Conservation (phyloP, 495 filamentous ascomycete genomes). For the Oleoguttula mirabilis region DNA sequence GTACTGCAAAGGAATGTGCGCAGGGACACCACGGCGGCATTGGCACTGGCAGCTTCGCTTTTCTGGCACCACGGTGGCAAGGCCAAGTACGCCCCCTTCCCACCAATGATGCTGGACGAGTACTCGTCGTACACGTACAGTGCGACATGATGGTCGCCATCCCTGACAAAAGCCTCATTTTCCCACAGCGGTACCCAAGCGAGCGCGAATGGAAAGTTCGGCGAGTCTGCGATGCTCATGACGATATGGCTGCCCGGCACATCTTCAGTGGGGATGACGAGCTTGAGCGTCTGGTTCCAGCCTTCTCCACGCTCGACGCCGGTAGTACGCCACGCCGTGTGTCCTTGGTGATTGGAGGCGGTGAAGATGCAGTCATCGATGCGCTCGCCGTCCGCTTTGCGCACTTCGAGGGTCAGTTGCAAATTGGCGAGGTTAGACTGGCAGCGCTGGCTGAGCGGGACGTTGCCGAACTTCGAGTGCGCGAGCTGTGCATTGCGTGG, state of each 20-base stretch:
- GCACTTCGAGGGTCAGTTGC: slow-evolving; percentile 81
- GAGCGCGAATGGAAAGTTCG: slow-evolving; percentile 75
- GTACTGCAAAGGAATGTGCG: slow-evolving; percentile 93
- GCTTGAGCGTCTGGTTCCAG: slow-evolving; percentile 80
- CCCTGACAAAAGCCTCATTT: slow-evolving; percentile 76
- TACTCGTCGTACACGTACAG: slow-evolving; percentile 82
- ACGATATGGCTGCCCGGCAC: slow-evolving; percentile 78
- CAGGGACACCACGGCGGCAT: slow-evolving; percentile 60
- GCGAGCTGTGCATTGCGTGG: slow-evolving; percentile 67
- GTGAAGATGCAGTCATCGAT: slow-evolving; percentile 80
- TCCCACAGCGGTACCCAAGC: slow-evolving; percentile 93
- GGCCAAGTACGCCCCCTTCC: slow-evolving; percentile 65
- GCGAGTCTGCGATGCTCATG: slow-evolving; percentile 75
- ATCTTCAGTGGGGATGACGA: slow-evolving; percentile 67
- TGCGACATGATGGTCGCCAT: slow-evolving; percentile 69
- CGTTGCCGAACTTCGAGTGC: slow-evolving; percentile 64
- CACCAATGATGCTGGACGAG: slow-evolving; percentile 46
- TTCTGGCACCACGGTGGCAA: slow-evolving; percentile 68
- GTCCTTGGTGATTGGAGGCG: slow-evolving; percentile 59
- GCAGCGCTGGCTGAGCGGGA: slow-evolving; percentile 44
- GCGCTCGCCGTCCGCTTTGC: slow-evolving; percentile 60
- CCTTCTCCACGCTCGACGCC: slow-evolving; percentile 62
- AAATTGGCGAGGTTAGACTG: slow-evolving; percentile 56
- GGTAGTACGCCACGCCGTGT: slow-evolving; percentile 79
- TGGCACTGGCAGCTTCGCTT: slow-evolving; percentile 62